Evolutionary conservation across 2,329 filamentous ascomycete species (phyloP).

Genomic region (Aspergillus sp.): DNA sequence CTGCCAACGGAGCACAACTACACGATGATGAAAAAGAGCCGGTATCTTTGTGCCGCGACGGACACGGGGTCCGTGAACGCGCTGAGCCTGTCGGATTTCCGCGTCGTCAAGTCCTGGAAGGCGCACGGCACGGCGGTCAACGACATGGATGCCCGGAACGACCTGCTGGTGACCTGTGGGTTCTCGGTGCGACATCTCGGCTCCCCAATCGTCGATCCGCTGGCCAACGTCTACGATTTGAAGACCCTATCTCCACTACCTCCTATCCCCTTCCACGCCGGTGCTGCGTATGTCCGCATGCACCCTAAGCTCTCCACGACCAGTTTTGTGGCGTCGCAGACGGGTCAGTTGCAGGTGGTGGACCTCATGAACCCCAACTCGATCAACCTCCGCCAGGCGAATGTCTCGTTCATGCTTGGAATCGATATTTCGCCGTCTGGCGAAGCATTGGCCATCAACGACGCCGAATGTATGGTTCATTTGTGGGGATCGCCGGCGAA

Average conservation of each 20-base stretch:
- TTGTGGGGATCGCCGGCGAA: constrained; percentile 87
- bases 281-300: constrained; percentile 93
- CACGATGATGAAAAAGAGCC: constrained; percentile 82
- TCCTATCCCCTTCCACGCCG: constrained; percentile 87
- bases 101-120: constrained; percentile 81
- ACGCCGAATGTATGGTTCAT: constrained; percentile 75
- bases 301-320: constrained; percentile 95
- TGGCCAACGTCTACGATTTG: constrained; percentile 93
- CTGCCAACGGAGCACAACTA: constrained; percentile 74
- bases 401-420: constrained; percentile 72
- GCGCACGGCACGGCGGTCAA: constrained; percentile 86
- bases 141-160: constrained; percentile 95
- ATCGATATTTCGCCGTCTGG: constrained; percentile 87
- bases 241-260: constrained; percentile 85
- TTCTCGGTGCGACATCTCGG: constrained; percentile 81
- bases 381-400: constrained; percentile 79
- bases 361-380: constrained; percentile 92
- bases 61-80: constrained; percentile 80
- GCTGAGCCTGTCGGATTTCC: constrained; percentile 74
- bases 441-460: constrained; percentile 77
- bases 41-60: constrained; percentile 90
- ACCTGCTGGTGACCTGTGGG: constrained; percentile 93
- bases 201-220: constrained; percentile 80
- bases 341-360: constrained; percentile 90
- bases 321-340: constrained; percentile 87